Percentiles rank a stretch among this genome's conserved stretches.
phyloP scores from a whole-genome alignment of 2,329 filamentous ascomycete species.

The Fusarium kyushuense region DNA sequence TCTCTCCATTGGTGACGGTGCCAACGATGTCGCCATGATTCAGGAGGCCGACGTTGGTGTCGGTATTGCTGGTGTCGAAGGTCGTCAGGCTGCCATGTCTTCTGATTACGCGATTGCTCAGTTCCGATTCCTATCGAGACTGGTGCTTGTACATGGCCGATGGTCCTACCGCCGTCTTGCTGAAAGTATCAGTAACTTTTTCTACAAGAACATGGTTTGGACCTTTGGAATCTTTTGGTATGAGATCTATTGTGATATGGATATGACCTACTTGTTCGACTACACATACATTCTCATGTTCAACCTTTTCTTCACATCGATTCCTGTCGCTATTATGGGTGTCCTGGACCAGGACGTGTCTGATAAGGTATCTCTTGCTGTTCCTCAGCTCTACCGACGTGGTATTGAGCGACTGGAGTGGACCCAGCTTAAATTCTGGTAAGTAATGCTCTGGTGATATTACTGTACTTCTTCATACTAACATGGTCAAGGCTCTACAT shows the following conservation, averaged over 20 bases:
- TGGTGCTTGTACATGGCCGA: slow-evolving; percentile 89
- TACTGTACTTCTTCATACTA: slow-evolving; percentile 11
- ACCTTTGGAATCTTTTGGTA: slow-evolving; percentile 98
- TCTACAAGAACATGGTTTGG: slow-evolving; percentile 99
- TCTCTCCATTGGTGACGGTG: slow-evolving; percentile 90
- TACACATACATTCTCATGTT: slow-evolving; percentile 98
- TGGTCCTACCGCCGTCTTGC: slow-evolving; percentile 97
- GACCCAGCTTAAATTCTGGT: slow-evolving; percentile 98
- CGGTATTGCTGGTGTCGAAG: slow-evolving; percentile 93
- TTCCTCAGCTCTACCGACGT: slow-evolving; percentile 93
- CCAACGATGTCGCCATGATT: slow-evolving; percentile 98
- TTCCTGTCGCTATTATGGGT: slow-evolving; percentile 95
- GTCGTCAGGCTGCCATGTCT: slow-evolving; percentile 93
- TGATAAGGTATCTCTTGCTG: slow-evolving; percentile 91
- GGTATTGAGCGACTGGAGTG: slow-evolving; percentile 97
- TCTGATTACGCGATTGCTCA: slow-evolving; percentile 96
- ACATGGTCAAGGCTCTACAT: slow-evolving; percentile 80
- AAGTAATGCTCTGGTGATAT: slow-evolving; percentile 52
- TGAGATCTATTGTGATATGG: slow-evolving; percentile 94
- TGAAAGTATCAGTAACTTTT: slow-evolving; percentile 97
- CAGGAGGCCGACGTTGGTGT: slow-evolving; percentile 97
- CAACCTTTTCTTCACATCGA: slow-evolving; percentile 95
- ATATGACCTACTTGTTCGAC: slow-evolving; percentile 96
- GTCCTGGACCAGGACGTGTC: slow-evolving; percentile 97
- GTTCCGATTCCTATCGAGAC: slow-evolving; percentile 86